Conservation (phyloP, 75 land plant genomes). For the Pinus tabuliformis region DNA sequence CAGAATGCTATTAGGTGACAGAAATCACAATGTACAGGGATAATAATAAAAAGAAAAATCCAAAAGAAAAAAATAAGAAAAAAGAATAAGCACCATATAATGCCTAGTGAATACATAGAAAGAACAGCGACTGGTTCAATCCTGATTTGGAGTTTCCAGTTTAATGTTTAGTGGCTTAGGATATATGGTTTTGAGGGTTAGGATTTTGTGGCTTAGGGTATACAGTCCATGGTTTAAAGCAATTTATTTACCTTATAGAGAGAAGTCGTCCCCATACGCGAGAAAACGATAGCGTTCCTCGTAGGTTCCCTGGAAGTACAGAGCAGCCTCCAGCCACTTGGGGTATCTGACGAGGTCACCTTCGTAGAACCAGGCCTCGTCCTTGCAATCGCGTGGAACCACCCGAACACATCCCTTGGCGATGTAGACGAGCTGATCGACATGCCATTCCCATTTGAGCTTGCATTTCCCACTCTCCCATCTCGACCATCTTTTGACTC, state of each 20-base stretch:
- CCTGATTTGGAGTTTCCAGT: no score
- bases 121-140: no score
- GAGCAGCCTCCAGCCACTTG: constrained; percentile 89
- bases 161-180: no score
- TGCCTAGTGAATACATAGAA: no score
- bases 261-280: constrained; percentile 77
- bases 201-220: no score
- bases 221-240: background rate
- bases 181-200: no score
- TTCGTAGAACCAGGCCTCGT: constrained; percentile 55
- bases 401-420: constrained; percentile 81
- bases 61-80: no score
- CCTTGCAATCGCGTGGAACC: constrained; percentile 61
- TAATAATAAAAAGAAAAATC: no score
- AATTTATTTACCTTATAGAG: background rate
- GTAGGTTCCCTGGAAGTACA: constrained; percentile 70
- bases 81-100: no score
- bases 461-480: constrained; percentile 80
- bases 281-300: constrained; percentile 85
- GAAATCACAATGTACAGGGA: no score
- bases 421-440: constrained; percentile 90
- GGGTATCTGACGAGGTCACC: constrained; percentile 97
- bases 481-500: constrained; percentile 69
- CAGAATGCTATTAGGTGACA: no score
- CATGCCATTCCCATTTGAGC: constrained; percentile 85